A percentile compares a stretch with the other conserved stretches of the same genome.
Evolutionary conservation across 2,329 filamentous ascomycete genomes (phyloP).

Genomic region (Chrysoporthe deuterocubensis): DNA sequence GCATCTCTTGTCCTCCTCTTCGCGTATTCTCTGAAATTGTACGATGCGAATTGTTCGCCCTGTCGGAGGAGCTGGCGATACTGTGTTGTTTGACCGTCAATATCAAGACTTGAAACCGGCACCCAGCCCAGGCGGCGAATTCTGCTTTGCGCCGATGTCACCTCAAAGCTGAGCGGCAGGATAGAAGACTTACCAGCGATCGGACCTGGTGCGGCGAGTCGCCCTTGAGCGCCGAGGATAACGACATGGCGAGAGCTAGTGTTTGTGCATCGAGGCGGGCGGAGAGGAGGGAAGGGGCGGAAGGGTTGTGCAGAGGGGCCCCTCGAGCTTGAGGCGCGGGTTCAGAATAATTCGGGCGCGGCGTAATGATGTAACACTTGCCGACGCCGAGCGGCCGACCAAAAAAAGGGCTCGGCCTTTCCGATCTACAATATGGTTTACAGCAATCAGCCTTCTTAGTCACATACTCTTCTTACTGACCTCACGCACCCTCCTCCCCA

Average conservation of each 20-base stretch:
- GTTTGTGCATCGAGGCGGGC: constrained; percentile 17
- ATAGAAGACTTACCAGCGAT: constrained; percentile 53
- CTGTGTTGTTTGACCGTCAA: constrained; percentile 48
- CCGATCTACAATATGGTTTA: constrained; percentile 7
- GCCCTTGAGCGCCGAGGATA: constrained; percentile 48
- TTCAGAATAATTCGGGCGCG: constrained; percentile 25
- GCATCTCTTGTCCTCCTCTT: constrained; percentile 87
- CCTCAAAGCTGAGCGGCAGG: constrained; percentile 27
- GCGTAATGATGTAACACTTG: constrained; percentile 29
- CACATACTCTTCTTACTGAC: neutral
- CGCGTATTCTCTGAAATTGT: constrained; percentile 98
- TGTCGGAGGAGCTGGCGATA: constrained; percentile 92
- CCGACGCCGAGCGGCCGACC: constrained; percentile 22
- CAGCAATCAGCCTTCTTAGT: neutral
- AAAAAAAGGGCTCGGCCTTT: constrained; percentile 25
- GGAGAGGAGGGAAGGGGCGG: neutral
- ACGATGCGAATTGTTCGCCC: constrained; percentile 83
- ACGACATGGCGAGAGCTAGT: constrained; percentile 30
- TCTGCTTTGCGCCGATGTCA: neutral
- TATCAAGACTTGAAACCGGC: constrained; percentile 12
- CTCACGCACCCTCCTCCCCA: neutral
- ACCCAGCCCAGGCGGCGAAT: neutral
- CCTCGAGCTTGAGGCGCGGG: constrained; percentile 2
- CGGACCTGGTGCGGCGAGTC: constrained; percentile 61
- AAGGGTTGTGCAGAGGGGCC: constrained; percentile 4